Conservation (phyloP, 495 filamentous ascomycete genomes). For the Neurospora sp. region DNA sequence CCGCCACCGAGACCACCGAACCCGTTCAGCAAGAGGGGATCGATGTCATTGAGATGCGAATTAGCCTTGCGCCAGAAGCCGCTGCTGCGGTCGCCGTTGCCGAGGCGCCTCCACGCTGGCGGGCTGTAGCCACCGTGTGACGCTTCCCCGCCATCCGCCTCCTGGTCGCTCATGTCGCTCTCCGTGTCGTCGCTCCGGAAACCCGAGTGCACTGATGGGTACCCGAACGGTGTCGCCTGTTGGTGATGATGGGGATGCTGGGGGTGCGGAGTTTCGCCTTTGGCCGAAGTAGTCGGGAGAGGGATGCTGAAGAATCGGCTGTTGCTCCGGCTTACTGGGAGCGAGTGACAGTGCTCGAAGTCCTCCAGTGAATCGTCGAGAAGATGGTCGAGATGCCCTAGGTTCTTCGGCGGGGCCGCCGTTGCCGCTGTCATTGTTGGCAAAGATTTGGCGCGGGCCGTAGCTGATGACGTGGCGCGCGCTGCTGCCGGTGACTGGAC, state of each 20-base stretch:
- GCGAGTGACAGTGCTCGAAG: slow-evolving; percentile 44
- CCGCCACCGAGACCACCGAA: slow-evolving; percentile 6
- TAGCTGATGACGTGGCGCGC: slow-evolving; percentile 6
- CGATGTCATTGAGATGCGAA: slow-evolving; percentile 10
- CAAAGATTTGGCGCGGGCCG: slow-evolving; percentile 10
- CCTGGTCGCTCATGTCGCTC: slow-evolving; percentile 28
- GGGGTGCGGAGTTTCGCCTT: slow-evolving; percentile 10
- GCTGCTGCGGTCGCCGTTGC: slow-evolving; percentile 42
- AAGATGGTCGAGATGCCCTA: slow-evolving; percentile 50
- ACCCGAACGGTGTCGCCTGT: slow-evolving; percentile 39
- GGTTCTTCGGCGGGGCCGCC: slow-evolving; percentile 39
- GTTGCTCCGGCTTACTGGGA: neutral
- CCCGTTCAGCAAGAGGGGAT: slow-evolving; percentile 17
- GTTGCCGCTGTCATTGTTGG: slow-evolving; percentile 16
- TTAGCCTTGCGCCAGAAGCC: slow-evolving; percentile 42
- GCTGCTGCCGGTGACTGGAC: neutral
- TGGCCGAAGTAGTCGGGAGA: neutral
- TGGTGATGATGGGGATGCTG: slow-evolving; percentile 2
- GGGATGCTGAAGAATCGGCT: neutral
- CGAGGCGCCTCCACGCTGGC: slow-evolving; percentile 44
- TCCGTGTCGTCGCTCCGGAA: slow-evolving; percentile 46
- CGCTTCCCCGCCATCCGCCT: slow-evolving; percentile 4
- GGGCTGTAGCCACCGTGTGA: slow-evolving; percentile 45
- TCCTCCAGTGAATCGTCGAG: slow-evolving; percentile 66
- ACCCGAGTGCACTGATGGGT: slow-evolving; percentile 67